Evolutionary conservation across 352 stramenopile species (phyloP), one percentile per base, ranked within the genome.

Genomic region (Pythium scleroteichum): DNA sequence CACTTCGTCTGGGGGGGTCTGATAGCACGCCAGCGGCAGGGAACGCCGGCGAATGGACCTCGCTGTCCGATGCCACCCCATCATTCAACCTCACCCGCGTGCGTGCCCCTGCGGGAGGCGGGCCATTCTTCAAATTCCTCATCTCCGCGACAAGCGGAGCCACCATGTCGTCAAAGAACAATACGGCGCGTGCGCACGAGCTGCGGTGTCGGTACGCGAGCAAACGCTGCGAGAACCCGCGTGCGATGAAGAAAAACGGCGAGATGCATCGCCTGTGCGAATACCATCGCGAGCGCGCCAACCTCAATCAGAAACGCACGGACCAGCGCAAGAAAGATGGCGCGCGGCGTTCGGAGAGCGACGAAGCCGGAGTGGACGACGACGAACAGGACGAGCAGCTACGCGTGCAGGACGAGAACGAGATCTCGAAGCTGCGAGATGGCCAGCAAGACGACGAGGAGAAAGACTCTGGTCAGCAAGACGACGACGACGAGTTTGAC

Each of bases 261-360:
- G 52, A 69, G 40, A 46, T 70, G 10, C 70, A 78, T 29, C 53
- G 53, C 10, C 44, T 78, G 1, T 78, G 70, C 51, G 61, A 75
- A 20, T 55, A 49, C 29, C 70, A 78, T 32, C 66, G 70, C 3
- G 40, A 53, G n/a, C 61, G 57, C 16, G 70, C 70, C 33, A 78
- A 88, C 61, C 64, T 75, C 45, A 87, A 89, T 69, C 82, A 92
- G 65, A 79, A 79, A 17, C 64, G 64, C 1, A 72, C 77, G 3
- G 72, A 90, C 47, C 60, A 68, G 10, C 55, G 72, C 51, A 61
- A 57, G 35, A 59, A 58, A 56, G 32, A 40, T 19, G 33, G 38
- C 19, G 22, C 39, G 22, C 49, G 48, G n/a, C 40, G 35, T 0
- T 52, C 48, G 8, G 56, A 48, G 24, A 64, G 47, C 38, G 46